Conservation (phyloP, 257 asterid species). For the Perilla frutescens region DNA sequence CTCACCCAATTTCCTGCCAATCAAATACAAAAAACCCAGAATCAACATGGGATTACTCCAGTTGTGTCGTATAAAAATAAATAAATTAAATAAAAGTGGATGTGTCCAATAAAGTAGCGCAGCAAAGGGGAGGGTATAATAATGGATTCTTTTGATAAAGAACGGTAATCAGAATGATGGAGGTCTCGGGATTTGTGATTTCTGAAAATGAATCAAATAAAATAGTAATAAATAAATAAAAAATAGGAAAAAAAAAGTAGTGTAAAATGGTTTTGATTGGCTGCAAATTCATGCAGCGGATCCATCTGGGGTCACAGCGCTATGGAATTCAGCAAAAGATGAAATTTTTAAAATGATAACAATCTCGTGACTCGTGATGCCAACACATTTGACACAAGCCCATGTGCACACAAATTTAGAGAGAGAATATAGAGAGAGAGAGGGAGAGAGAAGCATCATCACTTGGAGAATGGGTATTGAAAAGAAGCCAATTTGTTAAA, state of each 20-base stretch:
- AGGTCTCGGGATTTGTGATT: constrained; percentile 39
- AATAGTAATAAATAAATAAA: constrained; percentile 18
- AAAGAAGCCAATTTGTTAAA: too few species aligned
- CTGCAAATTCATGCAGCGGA: constrained; percentile 37
- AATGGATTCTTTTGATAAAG: constrained; percentile 27
- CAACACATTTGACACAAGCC: constrained; percentile 37
- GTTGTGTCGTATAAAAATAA: too few species aligned
- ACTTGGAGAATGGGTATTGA: neutral
- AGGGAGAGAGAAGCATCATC: neutral
- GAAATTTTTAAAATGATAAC: constrained; percentile 22
- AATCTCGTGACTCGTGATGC: constrained; percentile 44
- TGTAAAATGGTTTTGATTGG: constrained; percentile 31
- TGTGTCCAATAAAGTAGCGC: neutral
- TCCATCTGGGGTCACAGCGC: constrained; percentile 31
- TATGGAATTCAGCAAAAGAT: constrained; percentile 44
- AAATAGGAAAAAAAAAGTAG: constrained; percentile 18
- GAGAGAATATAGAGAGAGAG: constrained; percentile 22
- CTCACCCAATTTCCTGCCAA: constrained; percentile 41
- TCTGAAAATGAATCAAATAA: constrained; percentile 33
- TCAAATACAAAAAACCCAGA: too few species aligned
- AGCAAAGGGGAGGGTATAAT: neutral
- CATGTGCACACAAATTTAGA: constrained; percentile 36
- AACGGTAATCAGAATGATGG: constrained; percentile 31
- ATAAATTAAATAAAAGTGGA: neutral
- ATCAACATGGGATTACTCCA: too few species aligned